Evolutionary conservation across 2,329 filamentous ascomycete genomes (phyloP), one percentile per base, ranked within the genome.

Genomic region (Amesomyces nigricolor): DNA sequence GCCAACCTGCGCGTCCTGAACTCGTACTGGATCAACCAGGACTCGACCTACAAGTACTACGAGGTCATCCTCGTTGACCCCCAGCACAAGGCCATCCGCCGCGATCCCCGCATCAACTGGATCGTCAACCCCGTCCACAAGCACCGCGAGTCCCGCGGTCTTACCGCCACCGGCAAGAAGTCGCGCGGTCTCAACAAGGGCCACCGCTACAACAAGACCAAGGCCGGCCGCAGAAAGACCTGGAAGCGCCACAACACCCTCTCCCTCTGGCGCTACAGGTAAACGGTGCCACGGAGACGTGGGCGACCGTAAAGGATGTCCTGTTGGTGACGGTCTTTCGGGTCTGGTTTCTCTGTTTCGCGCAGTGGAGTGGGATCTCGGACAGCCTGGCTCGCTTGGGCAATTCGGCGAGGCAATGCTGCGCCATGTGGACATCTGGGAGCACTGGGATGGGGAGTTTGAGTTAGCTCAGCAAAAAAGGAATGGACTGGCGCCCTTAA

Each of bases 21-120:
- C 89, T 97, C 92, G 64, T 99, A 99, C 91, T 99, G 95, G 95
- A 90, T 99, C 84, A 99, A 99, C 89, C 91, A 97, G 85, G 94
- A 99, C 83, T 96, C 91, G 61, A 99, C 94, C 79, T 99, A 97
- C 89, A 99, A 99, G 86, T 99, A 99, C 89, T 99, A 85, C 83
- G 94, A 99, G 82, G 87, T 97, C 78, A 97, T 99, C 82, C 89
- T 96, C 73, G 92, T 99, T 75, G 94, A 99, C 82, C 94, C 94
- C 75, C 89, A 95, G 83, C 94, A 99, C 89, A 97, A 97, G 86
- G 94, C 94, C 73, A 99, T 99, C 85, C 94, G 94, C 78, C 89
- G 88, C 74, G 94, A 99, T 78, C 82, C 94, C 72, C 91, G 94
- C 79, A 97, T 99, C 89, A 99, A 96, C 89, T 99, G 94, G 94